Evolutionary conservation across 192 early-diverging fungal genomes (phyloP), one percentile per base, ranked within the genome.

Genomic region (Obelidium mucronatum): DNA sequence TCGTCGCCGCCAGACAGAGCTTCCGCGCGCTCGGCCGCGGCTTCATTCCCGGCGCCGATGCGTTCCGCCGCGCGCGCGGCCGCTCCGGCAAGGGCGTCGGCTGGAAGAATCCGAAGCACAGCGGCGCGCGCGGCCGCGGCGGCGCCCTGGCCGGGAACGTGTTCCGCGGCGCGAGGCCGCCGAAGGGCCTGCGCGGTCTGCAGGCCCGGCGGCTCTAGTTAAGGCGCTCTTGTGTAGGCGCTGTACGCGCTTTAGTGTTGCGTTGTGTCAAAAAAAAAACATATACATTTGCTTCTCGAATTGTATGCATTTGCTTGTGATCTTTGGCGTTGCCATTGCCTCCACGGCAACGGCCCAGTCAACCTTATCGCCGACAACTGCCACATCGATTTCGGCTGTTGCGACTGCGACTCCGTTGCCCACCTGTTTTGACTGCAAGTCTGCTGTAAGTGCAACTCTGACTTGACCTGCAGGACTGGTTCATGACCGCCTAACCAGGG

Each of bases 351-450:
- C 26, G 15, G 58, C 22, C 24, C 31, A 34, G 31, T 36, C 63
- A 65, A 36, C 63, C 31, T 13, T 26, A 15, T 37, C 63, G 34
- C 35, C 63, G 4, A 8, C 63, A 1, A 65, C 31, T 1, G 63
- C 40, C 31, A 54, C n/a, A n/a, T n/a, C n/a, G n/a, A n/a, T n/a
- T n/a, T n/a, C n/a, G n/a, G n/a, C n/a, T n/a, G n/a, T n/a, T n/a
- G n/a, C n/a, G n/a, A n/a, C n/a, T n/a, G 59, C 37, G 31, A 34
- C 79, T 8, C 44, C 55, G 3, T 67, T 54, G 52, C 55, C 76
- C 35, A 74, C 73, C n/a, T 84, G 83, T 59, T 84, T 79, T 61
- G 78, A 84, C 74, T 84, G 83, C 75, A 48, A 66, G 26, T 54
- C 28, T 30, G 30, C 37, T 76, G 79, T 80, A 28, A 5, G 28